Conservation (phyloP, 192 early-diverging fungal species). For the Globomyces pollinis-pini region DNA sequence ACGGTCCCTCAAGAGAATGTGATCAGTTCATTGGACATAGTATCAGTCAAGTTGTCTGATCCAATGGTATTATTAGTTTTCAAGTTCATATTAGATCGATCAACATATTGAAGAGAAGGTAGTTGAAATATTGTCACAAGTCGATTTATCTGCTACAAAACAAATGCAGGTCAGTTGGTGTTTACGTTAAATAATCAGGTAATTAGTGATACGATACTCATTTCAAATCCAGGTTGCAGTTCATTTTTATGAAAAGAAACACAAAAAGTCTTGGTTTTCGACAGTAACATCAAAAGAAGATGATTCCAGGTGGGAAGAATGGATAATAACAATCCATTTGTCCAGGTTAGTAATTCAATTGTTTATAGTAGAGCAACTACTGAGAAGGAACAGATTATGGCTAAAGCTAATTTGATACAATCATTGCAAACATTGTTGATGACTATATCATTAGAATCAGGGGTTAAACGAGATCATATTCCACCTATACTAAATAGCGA, state of each 20-base stretch:
- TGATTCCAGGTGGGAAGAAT: slow-evolving; percentile 3
- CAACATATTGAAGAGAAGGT: not conserved
- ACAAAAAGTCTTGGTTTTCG: slow-evolving; percentile 9
- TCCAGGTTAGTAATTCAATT: not conserved
- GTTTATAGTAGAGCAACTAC: not conserved
- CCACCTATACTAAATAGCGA: slow-evolving; percentile 7
- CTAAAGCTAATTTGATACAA: not conserved
- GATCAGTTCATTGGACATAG: not conserved
- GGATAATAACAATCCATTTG: not conserved
- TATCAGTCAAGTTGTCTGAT: not conserved
- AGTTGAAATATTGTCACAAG: not conserved
- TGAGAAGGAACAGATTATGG: slow-evolving; percentile 6
- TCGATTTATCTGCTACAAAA: not conserved
- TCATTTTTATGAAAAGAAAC: not conserved
- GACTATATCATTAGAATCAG: slow-evolving; percentile 4
- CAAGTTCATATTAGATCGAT: slow-evolving; percentile 1
- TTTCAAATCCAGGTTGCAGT: slow-evolving; percentile 1
- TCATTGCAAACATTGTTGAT: not conserved
- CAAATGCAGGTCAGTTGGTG: not conserved
- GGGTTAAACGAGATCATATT: not conserved
- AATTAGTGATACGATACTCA: not conserved
- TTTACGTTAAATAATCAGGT: too few species aligned
- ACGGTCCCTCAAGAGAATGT: not conserved
- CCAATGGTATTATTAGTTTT: not conserved
- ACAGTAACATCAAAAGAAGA: too few species aligned